Percentiles rank a stretch among this genome's conserved stretches.
phyloP scores from a whole-genome alignment of 2,329 filamentous ascomycete genomes.

The Sclerotinia sclerotiorum region DNA sequence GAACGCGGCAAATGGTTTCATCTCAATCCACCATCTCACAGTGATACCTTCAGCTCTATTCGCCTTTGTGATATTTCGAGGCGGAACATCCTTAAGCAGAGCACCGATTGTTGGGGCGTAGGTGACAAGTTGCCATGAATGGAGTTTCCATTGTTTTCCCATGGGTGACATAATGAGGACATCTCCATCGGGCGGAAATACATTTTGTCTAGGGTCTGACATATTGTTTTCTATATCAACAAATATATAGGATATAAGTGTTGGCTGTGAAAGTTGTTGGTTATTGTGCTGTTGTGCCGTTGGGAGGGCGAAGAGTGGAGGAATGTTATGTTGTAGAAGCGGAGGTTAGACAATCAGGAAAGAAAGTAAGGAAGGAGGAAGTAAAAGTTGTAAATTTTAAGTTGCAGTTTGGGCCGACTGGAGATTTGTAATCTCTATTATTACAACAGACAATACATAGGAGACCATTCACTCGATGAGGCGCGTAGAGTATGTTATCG shows the following conservation, averaged over 20 bases:
- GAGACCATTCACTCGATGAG: background rate
- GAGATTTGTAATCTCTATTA: background rate
- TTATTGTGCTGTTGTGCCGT: background rate
- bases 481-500: background rate
- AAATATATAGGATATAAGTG: background rate
- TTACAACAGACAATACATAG: background rate
- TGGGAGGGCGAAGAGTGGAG: background rate
- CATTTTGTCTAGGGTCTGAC: constrained; percentile 1
- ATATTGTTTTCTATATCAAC: background rate
- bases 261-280: background rate
- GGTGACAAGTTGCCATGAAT: constrained; percentile 29
- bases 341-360: background rate
- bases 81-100: constrained; percentile 22
- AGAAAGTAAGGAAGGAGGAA: background rate
- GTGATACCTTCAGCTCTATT: constrained; percentile 24
- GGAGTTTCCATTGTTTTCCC: constrained; percentile 35
- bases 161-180: constrained; percentile 33
- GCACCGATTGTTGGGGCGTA: constrained; percentile 27
- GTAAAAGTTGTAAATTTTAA: background rate
- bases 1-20: constrained; percentile 24
- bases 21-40: constrained; percentile 32
- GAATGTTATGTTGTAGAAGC: background rate
- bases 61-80: constrained; percentile 27
- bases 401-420: background rate
- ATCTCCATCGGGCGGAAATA: constrained; percentile 33